Evolutionary conservation across 2,329 filamentous ascomycete genomes (phyloP), one percentile per base, ranked within the genome.

Genomic region (Talaromyces sp.): DNA sequence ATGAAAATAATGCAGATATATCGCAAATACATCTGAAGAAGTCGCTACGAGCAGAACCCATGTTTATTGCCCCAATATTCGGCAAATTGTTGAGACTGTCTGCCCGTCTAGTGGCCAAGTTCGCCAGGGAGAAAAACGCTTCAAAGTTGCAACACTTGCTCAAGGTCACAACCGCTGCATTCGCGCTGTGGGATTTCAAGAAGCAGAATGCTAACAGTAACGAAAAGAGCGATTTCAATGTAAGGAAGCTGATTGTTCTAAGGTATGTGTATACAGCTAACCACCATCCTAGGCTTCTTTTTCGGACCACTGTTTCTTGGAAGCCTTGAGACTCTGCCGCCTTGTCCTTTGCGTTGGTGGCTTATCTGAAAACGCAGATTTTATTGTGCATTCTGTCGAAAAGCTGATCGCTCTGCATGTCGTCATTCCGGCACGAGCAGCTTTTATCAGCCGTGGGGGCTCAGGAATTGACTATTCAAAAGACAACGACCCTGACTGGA

Each of bases 21-120:
- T 70, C 72, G n/a, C 68, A 70, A 55, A 73, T 72, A 9, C 75
- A 78, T 62, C 58, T 79, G n/a, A 74, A 74, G 59, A 70, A 76
- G 56, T 70, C 73, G 10, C 64, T 79, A 10, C 72, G 70, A 60
- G 70, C 71, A 13, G 69, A 77, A n/a, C 70, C 72, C 8, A 68
- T 73, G 38, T 62, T 67, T 11, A 65, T 72, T 38, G 73, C 75
- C 13, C 61, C 65, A n/a, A 68, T 76, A 31, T 60, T 79, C 27
- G 73, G 75, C 27, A 71, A 67, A 46, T 68, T 73, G 19, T 70
- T 77, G 50, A 68, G 67, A 31, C 58, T 75, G 10, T 70, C 71
- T 57, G 68, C 73, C 17, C 61, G 71, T 19, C 67, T 71, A 4
- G 66, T 68, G 9, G 66, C 66, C 14, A 69, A 73, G 50, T 73